Evolutionary conservation across 768 basidiomycete genomes (phyloP), one percentile per base, ranked within the genome.

Genomic region (Erythrobasidium yunnanense): DNA sequence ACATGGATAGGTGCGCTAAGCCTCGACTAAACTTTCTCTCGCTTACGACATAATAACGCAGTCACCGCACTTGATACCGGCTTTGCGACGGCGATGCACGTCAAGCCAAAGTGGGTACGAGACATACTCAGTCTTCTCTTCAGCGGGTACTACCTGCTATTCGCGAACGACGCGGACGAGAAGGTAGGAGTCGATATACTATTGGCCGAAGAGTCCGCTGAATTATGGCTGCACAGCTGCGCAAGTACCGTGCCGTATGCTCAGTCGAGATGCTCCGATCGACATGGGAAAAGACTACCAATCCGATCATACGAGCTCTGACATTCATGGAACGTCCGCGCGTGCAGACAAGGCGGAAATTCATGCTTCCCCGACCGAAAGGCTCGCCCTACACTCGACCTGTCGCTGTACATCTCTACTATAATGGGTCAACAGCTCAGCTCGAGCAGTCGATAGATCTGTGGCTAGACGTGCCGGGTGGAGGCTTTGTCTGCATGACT

Each of bases 261-360:
- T 95, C 93, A 0, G 85, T 96, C 23, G 93, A 99, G 78, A 90
- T 96, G 87, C 81, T 99, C 23, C 84, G 95, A 1, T 80, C 83
- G 18, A 96, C 90, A 23, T 99, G 95, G 95, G 92, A 93, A 77
- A 99, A 99, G 80, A 89, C 90, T 0, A 81, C 82, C 1, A 93
- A 97, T 77, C 95, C 92, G 67, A 87, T 89, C 78, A 79, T 95
- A 70, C 86, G 87, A 30, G 75, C 85, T 25, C 70, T 87, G 46
- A 84, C 78, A 17, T 69, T 75, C 47, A 73, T 82, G 13, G 77
- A 79, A 67, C 77, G 83, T 7, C 89, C 90, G 5, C 76, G 70
- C 42, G 75, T 96, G 30, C 78, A 81, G 23, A 79, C 88, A 67
- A 80, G 83, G 56, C 82, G 85, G 57, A 87, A 86, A 77, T 80